A percentile compares a stretch with the other conserved stretches of the same genome.
Conservation (phyloP, 805 yeast species). For the Gaillardinia entomophila region DNA sequence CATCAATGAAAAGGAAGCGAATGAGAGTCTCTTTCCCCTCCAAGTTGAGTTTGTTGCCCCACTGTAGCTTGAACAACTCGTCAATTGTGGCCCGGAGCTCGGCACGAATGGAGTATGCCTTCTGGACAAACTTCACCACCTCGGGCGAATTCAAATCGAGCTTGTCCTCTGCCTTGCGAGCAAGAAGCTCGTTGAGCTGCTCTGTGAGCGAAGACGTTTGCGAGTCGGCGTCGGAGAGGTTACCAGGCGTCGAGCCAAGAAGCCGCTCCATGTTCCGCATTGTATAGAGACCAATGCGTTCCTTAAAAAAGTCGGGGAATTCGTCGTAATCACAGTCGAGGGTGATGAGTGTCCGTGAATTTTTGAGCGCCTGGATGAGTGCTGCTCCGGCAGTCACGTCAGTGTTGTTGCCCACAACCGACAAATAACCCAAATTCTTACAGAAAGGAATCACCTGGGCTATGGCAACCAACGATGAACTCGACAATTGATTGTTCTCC, state of each 20-base stretch:
- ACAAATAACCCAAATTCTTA: slow-evolving; percentile 58
- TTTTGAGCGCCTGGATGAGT: slow-evolving; percentile 62
- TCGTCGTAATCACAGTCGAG: slow-evolving; percentile 61
- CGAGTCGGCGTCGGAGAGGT: neutral
- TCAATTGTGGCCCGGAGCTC: slow-evolving; percentile 32
- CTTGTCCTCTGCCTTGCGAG: slow-evolving; percentile 24
- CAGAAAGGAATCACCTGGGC: slow-evolving; percentile 70
- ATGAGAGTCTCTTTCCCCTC: slow-evolving; percentile 75
- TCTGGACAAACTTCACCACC: slow-evolving; percentile 21
- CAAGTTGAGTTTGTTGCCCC: slow-evolving; percentile 47
- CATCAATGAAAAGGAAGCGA: slow-evolving; percentile 62
- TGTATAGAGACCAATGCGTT: slow-evolving; percentile 70
- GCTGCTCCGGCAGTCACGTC: slow-evolving; percentile 60
- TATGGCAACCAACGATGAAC: slow-evolving; percentile 51
- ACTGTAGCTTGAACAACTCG: slow-evolving; percentile 54
- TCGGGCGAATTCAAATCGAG: slow-evolving; percentile 27
- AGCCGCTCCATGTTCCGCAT: slow-evolving; percentile 74
- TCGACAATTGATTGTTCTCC: slow-evolving; percentile 58
- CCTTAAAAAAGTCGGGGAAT: slow-evolving; percentile 58
- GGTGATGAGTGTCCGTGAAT: slow-evolving; percentile 57
- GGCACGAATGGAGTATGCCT: slow-evolving; percentile 21
- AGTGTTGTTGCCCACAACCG: slow-evolving; percentile 59
- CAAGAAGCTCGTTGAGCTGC: slow-evolving; percentile 22
- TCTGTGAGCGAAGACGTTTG: slow-evolving; percentile 21
- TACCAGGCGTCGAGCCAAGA: slow-evolving; percentile 17